Evolutionary conservation across 108 stramenopile genomes (phyloP).

Genomic region (Stephanodiscus minutulus): DNA sequence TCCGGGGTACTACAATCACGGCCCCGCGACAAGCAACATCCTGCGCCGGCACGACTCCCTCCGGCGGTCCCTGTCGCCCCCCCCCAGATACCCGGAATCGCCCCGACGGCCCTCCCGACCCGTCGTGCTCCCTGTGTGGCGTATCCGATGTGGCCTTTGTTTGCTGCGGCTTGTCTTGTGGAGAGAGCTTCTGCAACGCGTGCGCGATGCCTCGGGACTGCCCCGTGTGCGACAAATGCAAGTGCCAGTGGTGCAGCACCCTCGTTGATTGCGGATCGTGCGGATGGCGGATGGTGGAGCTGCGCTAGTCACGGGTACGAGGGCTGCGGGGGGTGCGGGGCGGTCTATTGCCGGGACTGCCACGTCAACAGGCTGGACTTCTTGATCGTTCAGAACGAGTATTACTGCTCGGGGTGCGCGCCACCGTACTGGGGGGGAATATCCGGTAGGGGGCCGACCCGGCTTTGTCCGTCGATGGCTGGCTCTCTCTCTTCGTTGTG

Average conservation of each 20-base stretch:
- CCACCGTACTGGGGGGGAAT: too few relatives aligned
- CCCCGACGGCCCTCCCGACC: background rate
- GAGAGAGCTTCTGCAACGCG: background rate
- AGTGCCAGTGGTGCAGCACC: slow-evolving; percentile 31
- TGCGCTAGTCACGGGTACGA: slow-evolving; percentile 24
- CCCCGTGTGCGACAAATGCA: slow-evolving; percentile 2
- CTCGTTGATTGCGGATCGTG: slow-evolving; percentile 8
- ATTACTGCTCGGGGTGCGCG: too few relatives aligned
- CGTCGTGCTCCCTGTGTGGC: slow-evolving; percentile 3
- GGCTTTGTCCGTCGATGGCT: too few relatives aligned
- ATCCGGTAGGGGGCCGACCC: too few relatives aligned
- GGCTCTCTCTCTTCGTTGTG: too few relatives aligned
- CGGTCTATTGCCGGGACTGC: slow-evolving; percentile 8
- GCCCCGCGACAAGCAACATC: background rate
- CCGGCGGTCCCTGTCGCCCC: background rate
- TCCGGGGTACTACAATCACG: background rate
- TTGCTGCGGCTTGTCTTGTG: slow-evolving; percentile 12
- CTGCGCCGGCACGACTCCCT: background rate
- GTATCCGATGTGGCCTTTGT: background rate
- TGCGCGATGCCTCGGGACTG: slow-evolving; percentile 20
- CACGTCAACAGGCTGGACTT: slow-evolving; percentile 11
- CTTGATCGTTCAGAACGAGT: too few relatives aligned
- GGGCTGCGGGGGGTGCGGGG: background rate
- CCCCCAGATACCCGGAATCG: background rate
- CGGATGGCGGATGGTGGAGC: slow-evolving; percentile 12